Conservation (phyloP, 2,329 filamentous ascomycete species). For the Cladophialophora exuberans region DNA sequence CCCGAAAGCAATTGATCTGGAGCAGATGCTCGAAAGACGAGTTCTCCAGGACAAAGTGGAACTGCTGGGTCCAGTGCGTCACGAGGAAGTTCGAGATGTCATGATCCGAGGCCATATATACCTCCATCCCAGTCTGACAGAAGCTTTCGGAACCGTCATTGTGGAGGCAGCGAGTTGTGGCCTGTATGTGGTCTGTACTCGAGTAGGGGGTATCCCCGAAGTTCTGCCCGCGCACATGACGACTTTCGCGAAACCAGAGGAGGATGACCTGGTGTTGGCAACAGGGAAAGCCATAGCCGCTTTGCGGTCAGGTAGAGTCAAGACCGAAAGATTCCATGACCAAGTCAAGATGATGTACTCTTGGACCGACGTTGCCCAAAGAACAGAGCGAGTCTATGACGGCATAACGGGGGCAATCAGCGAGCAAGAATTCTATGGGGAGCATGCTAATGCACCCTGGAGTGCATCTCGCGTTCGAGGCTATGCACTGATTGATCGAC, state of each 20-base stretch:
- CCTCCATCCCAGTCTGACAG: slow-evolving; percentile 89
- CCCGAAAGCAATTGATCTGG: slow-evolving; percentile 94
- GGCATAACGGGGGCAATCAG: slow-evolving; percentile 85
- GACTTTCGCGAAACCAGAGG: slow-evolving; percentile 93
- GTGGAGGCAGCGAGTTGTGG: slow-evolving; percentile 97
- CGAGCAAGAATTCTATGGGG: slow-evolving; percentile 86
- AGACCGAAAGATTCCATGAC: slow-evolving; percentile 92
- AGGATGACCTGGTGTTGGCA: slow-evolving; percentile 88
- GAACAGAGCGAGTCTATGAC: slow-evolving; percentile 93
- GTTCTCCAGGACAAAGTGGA: slow-evolving; percentile 92
- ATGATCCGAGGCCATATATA: slow-evolving; percentile 98
- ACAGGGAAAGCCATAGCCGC: slow-evolving; percentile 88
- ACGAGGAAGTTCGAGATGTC: slow-evolving; percentile 95
- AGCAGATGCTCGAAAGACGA: slow-evolving; percentile 96
- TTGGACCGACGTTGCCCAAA: slow-evolving; percentile 91
- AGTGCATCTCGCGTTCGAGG: slow-evolving; percentile 70
- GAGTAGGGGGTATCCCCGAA: slow-evolving; percentile 95
- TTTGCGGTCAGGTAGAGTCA: slow-evolving; percentile 81
- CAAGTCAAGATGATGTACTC: slow-evolving; percentile 99
- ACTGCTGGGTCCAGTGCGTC: slow-evolving; percentile 86
- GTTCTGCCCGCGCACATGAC: slow-evolving; percentile 97
- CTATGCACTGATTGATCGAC: slow-evolving; percentile 88
- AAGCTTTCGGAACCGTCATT: slow-evolving; percentile 96
- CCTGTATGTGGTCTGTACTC: slow-evolving; percentile 93
- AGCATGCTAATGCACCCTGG: slow-evolving; percentile 70